phyloP scores from a whole-genome alignment of 371 early-diverging fungal genomes.

The Saksenaea vasiformis region DNA sequence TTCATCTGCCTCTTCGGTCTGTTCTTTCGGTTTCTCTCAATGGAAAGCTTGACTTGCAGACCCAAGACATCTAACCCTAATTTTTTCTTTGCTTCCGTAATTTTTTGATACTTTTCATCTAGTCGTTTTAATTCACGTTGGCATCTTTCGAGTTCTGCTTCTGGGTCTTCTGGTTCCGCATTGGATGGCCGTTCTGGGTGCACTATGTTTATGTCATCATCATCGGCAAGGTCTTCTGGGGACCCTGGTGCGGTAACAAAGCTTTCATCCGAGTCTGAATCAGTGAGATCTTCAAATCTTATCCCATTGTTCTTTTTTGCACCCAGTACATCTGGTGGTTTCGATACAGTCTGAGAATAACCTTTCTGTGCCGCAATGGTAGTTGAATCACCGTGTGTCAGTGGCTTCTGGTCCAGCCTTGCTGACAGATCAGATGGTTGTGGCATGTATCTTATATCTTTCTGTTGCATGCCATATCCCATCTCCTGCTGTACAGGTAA shows the following conservation, averaged over 20 bases:
- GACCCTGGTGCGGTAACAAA: conserved; percentile 10
- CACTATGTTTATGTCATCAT: conserved; percentile 11
- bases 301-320: neutral
- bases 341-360: neutral
- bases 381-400: neutral
- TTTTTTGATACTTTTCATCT: neutral
- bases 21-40: conserved; percentile 8
- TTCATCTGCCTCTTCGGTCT: neutral
- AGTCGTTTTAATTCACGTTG: neutral
- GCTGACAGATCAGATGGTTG: neutral
- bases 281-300: neutral
- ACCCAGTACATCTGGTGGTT: neutral
- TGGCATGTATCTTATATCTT: neutral
- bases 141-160: conserved; percentile 11
- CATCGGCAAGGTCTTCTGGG: neutral
- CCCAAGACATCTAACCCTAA: conserved; percentile 12
- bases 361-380: neutral
- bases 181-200: neutral
- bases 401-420: neutral
- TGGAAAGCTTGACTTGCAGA: conserved; percentile 11
- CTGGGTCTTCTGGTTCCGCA: conserved; percentile 6
- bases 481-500: neutral
- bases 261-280: conserved; percentile 12
- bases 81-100: neutral
- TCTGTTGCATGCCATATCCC: neutral